Conservation (phyloP, 139 green algal species). For the Zygnema cylindricum region DNA sequence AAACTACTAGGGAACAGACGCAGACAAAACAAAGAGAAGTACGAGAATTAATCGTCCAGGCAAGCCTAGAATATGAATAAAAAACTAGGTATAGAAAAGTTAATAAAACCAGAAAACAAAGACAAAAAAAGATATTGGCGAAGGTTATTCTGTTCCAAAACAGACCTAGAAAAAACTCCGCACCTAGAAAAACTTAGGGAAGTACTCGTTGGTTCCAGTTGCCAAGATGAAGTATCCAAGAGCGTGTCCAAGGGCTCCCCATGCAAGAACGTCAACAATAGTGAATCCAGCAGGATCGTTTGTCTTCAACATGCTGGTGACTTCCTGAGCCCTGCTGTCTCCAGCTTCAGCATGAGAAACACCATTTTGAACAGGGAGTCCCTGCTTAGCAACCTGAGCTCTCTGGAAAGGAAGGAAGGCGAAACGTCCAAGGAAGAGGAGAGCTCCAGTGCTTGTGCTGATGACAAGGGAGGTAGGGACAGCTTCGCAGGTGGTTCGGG, state of each 20-base stretch:
- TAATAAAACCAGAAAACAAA: neutral
- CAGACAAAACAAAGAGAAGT: neutral
- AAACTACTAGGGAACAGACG: too few species aligned
- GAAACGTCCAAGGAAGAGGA: conserved; percentile 76
- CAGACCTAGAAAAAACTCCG: neutral
- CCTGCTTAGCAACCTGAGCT: conserved; percentile 66
- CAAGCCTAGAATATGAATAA: neutral
- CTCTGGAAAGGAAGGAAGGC: conserved; percentile 80
- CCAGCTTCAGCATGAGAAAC: conserved; percentile 76
- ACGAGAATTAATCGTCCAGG: neutral
- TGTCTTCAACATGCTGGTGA: conserved; percentile 69
- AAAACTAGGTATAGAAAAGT: neutral
- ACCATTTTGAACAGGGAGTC: conserved; percentile 82
- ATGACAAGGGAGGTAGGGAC: conserved; percentile 42
- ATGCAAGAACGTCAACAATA: conserved; percentile 84
- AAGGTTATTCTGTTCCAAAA: too few species aligned
- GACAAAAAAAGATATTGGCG: neutral
- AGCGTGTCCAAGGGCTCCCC: conserved; percentile 83
- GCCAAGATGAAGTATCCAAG: conserved; percentile 75
- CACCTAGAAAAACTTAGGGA: conserved; percentile 34
- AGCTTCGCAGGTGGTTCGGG: conserved; percentile 28
- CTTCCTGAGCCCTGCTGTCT: conserved; percentile 75
- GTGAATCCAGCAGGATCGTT: conserved; percentile 85
- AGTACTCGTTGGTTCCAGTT: conserved; percentile 56
- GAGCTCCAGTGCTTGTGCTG: conserved; percentile 64